Evolutionary conservation across 2,329 filamentous ascomycete species (phyloP).

Genomic region (Fusarium pilosicola): DNA sequence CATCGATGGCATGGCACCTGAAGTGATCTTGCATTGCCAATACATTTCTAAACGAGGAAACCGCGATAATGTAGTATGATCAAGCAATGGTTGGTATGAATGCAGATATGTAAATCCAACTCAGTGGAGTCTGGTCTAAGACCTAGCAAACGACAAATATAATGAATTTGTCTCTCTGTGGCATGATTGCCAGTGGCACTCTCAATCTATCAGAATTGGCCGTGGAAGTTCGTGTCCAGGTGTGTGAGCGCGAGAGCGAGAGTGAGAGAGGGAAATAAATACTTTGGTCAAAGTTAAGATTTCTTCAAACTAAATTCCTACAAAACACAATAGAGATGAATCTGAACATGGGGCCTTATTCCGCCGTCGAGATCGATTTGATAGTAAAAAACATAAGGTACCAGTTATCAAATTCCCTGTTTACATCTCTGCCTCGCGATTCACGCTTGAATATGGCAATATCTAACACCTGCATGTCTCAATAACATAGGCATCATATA

Average conservation of each 20-base stretch:
- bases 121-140: slow-evolving; percentile 34
- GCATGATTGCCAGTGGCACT: not conserved
- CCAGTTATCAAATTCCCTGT: not conserved
- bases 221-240: not conserved
- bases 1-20: not conserved
- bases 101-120: slow-evolving; percentile 21
- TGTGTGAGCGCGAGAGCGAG: not conserved
- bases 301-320: not conserved
- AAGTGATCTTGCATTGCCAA: slow-evolving; percentile 8
- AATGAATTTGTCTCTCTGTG: not conserved
- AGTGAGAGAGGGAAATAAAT: not conserved
- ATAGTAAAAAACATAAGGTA: not conserved
- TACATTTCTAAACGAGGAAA: slow-evolving; percentile 9
- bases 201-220: not conserved
- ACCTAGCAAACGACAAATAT: slow-evolving; percentile 29
- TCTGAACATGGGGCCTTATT: not conserved
- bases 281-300: not conserved
- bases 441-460: not conserved
- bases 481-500: not conserved
- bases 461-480: not conserved
- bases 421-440: not conserved
- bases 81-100: slow-evolving; percentile 2
- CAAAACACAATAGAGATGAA: not conserved
- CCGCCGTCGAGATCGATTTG: not conserved
- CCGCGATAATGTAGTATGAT: not conserved